Evolutionary conservation across 2,329 filamentous ascomycete genomes (phyloP).

Genomic region (Colletotrichum musae): DNA sequence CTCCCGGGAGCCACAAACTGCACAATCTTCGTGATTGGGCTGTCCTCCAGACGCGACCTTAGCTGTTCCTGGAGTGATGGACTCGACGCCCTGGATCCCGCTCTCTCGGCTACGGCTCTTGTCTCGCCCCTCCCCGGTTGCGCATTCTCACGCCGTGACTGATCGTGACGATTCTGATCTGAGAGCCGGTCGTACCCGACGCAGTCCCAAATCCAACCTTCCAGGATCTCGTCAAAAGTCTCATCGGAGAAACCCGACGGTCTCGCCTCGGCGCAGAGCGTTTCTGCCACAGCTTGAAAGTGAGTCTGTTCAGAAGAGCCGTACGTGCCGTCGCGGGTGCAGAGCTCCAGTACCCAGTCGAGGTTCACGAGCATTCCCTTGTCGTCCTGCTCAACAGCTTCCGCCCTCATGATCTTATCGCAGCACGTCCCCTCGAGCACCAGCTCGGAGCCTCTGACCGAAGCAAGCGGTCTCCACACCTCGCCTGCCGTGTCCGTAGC

Average conservation of each 20-base stretch:
- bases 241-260: neutral
- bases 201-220: constrained; percentile 16
- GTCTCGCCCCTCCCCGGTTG: neutral
- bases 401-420: neutral
- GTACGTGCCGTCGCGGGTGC: neutral
- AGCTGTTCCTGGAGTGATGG: neutral
- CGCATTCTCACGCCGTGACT: no score
- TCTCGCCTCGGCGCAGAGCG: constrained; percentile 13
- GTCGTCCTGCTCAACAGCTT: neutral
- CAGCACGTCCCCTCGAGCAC: neutral
- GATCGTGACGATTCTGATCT: neutral
- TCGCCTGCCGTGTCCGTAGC: neutral
- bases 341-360: constrained; percentile 17
- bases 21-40: constrained; percentile 13
- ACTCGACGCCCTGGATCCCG: neutral
- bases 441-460: neutral
- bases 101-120: neutral
- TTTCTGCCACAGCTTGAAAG: constrained; percentile 2
- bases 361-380: constrained; percentile 11
- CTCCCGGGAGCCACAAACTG: constrained; percentile 6
- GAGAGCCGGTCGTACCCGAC: constrained; percentile 4
- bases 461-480: neutral
- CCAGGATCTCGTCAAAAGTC: neutral
- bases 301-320: neutral
- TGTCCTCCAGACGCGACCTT: neutral